These are phyloP conservation scores for Violaceomyces palustris DNA, from an alignment of 1,284 basidiomycete genomes.

Conservation along the genomic window DNA sequence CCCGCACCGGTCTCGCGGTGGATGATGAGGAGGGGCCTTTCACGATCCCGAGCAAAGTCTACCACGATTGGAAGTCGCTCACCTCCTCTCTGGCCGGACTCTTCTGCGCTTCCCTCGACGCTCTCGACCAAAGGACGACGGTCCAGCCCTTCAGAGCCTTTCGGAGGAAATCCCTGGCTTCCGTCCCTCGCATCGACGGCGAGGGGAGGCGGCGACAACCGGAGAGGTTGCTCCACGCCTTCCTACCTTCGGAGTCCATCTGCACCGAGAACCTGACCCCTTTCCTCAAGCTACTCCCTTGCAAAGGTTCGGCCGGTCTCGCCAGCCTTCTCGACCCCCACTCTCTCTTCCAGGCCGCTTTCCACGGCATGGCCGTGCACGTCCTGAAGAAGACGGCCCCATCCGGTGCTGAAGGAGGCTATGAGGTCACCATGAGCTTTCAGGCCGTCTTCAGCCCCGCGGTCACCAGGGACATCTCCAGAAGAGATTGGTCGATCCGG, in stretches of 20 bases:
- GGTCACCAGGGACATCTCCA: constrained; percentile 13
- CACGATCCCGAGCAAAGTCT: not conserved
- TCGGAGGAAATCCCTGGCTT: constrained; percentile 2
- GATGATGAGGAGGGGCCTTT: constrained; percentile 9
- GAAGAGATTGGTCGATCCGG: constrained; percentile 28
- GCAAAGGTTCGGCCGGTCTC: constrained; percentile 79
- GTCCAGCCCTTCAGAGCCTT: constrained; percentile 18
- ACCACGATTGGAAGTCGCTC: constrained; percentile 66
- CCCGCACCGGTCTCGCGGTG: not conserved
- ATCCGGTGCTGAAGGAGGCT: constrained; percentile 53
- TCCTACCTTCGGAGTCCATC: constrained; percentile 30
- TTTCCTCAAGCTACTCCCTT: constrained; percentile 87
- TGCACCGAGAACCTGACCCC: constrained; percentile 97
- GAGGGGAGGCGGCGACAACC: too few species aligned
- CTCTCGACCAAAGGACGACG: constrained; percentile 36
- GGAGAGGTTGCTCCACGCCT: constrained; percentile 19
- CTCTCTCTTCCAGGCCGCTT: constrained; percentile 75
- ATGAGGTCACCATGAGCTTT: constrained; percentile 69
- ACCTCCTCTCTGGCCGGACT: constrained; percentile 84
- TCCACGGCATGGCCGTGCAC: constrained; percentile 78
- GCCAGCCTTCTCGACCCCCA: constrained; percentile 80
- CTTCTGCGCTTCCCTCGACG: constrained; percentile 84
- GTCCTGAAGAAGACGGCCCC: constrained; percentile 7
- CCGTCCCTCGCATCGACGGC: too few species aligned
- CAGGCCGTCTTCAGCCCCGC: constrained; percentile 74